Evolutionary conservation across 768 basidiomycete genomes (phyloP), one percentile per base, ranked within the genome.

Genomic region (Mycena leptocephala): DNA sequence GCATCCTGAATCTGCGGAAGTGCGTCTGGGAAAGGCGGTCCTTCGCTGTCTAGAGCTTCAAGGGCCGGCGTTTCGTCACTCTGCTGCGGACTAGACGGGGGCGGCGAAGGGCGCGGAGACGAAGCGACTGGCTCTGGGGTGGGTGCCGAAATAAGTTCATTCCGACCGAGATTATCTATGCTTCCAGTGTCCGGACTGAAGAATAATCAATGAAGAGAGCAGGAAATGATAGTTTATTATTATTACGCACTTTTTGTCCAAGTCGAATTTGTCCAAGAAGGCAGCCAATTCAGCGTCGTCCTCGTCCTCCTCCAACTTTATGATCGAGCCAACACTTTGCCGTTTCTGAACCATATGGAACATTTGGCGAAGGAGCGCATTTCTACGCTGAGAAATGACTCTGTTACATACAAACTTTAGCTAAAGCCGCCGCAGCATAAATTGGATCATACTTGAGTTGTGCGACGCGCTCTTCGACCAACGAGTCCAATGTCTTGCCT

Each of bases 361-460:
- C 91, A 96, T 92, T 82, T 95, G 90, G 53, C 89, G 88, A 82
- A 96, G 89, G 62, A 95, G 89, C 67, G 87, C 92, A 92, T 94
- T 93, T 83, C 95, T 88, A 78, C 91, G 92, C 59, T 88, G 84
- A 55, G 91, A 84, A 76, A 96, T 92, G 77, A 87, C 88, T 82
- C 95, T 96, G 76, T 24, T 75, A 65, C 35, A 63, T 55, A 72
- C 48, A 64, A 70, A 63, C 74, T 63, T 74, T 37, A 63, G 65
- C 51, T 28, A 37, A 65, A 72, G 28, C 32, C 43, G 43, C 61
- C 30, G 53, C 24, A 24, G 61, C 16, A 68, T 48, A 33, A 51
- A 32, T 48, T 73, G 33, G 32, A 71, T 78, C 83, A 78, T 80
- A 89, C 90, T 87, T 80, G 63, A 90, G 83, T 72, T 87, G 88